Conservation (phyloP, 202 grass and related monocot species). For the Miscanthus sacchariflorus region DNA sequence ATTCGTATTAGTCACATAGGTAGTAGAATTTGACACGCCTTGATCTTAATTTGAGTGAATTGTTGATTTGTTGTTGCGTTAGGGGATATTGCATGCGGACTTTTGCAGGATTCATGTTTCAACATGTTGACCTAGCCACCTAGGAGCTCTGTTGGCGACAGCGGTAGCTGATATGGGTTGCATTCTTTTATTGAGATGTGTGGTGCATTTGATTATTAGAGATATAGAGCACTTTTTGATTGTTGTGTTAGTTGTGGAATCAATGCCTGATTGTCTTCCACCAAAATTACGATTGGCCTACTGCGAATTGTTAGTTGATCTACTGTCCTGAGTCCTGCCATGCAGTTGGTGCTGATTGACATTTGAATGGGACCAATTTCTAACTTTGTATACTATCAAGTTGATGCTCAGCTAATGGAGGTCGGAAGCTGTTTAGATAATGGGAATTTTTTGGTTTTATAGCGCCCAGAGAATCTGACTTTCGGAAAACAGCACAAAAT, state of each 20-base stretch:
- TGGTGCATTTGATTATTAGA: neutral
- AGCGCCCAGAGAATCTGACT: no score
- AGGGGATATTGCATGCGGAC: neutral
- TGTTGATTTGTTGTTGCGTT: neutral
- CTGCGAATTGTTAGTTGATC: neutral
- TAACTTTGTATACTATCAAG: neutral
- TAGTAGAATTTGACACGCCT: neutral
- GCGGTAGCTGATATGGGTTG: neutral
- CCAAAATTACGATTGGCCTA: neutral
- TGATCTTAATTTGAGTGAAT: neutral
- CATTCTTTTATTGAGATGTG: neutral
- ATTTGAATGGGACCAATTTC: constrained; percentile 17
- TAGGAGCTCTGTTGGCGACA: neutral
- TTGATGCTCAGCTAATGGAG: neutral
- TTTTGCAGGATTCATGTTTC: neutral
- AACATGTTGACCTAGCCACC: neutral
- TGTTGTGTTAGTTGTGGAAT: neutral
- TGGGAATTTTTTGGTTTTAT: no score
- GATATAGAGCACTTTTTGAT: neutral
- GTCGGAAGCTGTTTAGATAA: neutral
- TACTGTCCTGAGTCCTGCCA: neutral
- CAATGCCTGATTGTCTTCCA: neutral
- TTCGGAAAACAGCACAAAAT: no score
- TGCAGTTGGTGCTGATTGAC: constrained; percentile 18
- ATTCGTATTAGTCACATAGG: neutral